These are phyloP conservation scores for Ziziphus jujuba DNA, from an alignment of 306 rosid genomes.

Conservation along the genomic window DNA sequence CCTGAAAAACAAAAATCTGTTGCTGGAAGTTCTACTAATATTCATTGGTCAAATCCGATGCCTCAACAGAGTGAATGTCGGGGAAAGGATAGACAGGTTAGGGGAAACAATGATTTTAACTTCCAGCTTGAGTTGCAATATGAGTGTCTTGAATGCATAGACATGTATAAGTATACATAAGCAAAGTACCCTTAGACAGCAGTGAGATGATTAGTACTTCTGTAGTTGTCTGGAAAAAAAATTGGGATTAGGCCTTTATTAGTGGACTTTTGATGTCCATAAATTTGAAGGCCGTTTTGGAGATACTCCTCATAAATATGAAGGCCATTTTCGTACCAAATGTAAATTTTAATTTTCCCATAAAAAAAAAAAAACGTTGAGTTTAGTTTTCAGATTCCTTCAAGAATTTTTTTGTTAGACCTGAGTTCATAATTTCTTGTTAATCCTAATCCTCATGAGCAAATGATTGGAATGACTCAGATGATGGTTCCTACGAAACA, in stretches of 20 bases:
- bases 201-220: no score
- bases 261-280: no score
- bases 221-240: no score
- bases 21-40: constrained; percentile 25
- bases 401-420: constrained; percentile 2
- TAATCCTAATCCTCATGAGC: constrained; percentile 14
- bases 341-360: constrained; percentile 8
- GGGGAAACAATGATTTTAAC: constrained; percentile 17
- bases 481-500: constrained; percentile 18
- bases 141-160: background rate
- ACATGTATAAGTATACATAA: background rate
- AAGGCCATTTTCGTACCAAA: background rate
- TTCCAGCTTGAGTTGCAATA: constrained; percentile 15
- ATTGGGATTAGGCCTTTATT: no score
- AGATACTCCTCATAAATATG: no score
- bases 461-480: constrained; percentile 19
- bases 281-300: no score
- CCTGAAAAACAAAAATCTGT: constrained; percentile 21
- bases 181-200: no score
- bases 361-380: no score
- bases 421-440: constrained; percentile 1
- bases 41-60: constrained; percentile 16
- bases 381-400: no score
- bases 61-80: constrained; percentile 24
- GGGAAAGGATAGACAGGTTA: constrained; percentile 36